Conservation (phyloP, 805 yeast genomes). For the Kazachstania bromeliacearum region DNA sequence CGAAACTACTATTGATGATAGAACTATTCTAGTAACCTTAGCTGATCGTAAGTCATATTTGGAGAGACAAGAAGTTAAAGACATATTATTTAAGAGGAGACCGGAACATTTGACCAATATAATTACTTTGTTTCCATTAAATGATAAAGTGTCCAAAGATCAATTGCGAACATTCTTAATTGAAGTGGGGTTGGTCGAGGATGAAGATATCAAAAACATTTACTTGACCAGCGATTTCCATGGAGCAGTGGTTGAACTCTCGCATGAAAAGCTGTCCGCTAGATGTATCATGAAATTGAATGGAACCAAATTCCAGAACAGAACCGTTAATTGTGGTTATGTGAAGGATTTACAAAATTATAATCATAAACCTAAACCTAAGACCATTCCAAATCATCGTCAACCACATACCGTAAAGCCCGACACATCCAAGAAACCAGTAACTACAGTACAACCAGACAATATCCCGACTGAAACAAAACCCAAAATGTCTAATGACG, state of each 20-base stretch:
- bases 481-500: conserved; percentile 29
- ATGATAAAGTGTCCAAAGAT: conserved; percentile 19
- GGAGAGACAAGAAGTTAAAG: conserved; percentile 28
- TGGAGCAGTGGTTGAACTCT: conserved; percentile 45
- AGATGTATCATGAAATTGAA: conserved; percentile 37
- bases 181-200: conserved; percentile 7
- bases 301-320: conserved; percentile 33
- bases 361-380: not conserved
- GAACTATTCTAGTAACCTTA: conserved; percentile 40
- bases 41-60: conserved; percentile 35
- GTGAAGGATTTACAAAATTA: conserved; percentile 26
- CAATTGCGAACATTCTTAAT: conserved; percentile 14
- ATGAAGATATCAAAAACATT: conserved; percentile 29
- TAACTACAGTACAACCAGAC: not conserved
- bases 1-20: conserved; percentile 35
- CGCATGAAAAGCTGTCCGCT: conserved; percentile 39
- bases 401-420: not conserved
- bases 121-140: conserved; percentile 22
- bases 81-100: conserved; percentile 16
- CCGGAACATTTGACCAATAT: conserved; percentile 8
- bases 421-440: not conserved
- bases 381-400: not conserved
- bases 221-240: conserved; percentile 37
- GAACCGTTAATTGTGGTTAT: conserved; percentile 27
- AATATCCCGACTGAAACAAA: conserved; percentile 1